Conservation (phyloP, 2,329 filamentous ascomycete species). For the Pestalotiopsis sp. region DNA sequence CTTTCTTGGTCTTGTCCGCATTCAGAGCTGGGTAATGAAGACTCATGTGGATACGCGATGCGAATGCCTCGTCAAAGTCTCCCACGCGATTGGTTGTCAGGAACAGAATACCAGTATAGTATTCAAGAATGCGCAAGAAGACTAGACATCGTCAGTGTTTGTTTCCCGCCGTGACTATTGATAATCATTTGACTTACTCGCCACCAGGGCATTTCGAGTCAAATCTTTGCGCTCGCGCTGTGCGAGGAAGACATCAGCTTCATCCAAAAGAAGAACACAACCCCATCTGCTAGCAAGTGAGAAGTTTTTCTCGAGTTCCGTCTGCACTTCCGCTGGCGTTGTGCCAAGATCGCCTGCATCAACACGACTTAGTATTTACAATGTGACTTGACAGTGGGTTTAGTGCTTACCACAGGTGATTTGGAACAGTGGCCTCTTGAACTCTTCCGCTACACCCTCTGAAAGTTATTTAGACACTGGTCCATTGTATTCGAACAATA, state of each 20-base stretch:
- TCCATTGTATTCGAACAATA: too few species aligned
- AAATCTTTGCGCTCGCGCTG: conserved; percentile 47
- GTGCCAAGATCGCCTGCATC: conserved; percentile 41
- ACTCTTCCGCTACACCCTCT: conserved; percentile 30
- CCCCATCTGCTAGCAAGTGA: conserved; percentile 51
- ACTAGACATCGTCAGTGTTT: conserved; percentile 18
- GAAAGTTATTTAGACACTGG: not conserved
- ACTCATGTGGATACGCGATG: conserved; percentile 52
- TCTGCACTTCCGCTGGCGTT: conserved; percentile 40
- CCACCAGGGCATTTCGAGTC: conserved; percentile 50
- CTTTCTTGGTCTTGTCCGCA: conserved; percentile 39
- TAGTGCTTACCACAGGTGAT: conserved; percentile 44
- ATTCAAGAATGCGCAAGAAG: conserved; percentile 54
- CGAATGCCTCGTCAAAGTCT: conserved; percentile 50
- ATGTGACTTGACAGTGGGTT: too few species aligned
- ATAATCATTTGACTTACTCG: conserved; percentile 17
- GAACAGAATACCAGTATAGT: conserved; percentile 53
- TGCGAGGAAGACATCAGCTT: conserved; percentile 64
- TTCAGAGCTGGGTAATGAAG: conserved; percentile 47
- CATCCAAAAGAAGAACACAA: conserved; percentile 58
- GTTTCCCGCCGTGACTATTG: too few species aligned
- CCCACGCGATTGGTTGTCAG: conserved; percentile 53
- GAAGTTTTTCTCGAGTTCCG: conserved; percentile 50
- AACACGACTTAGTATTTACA: too few species aligned
- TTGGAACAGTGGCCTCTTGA: conserved; percentile 50